Percentiles rank a stretch among this genome's conserved stretches.
phyloP scores from a whole-genome alignment of 192 early-diverging fungal species.

The Podila clonocystis region DNA sequence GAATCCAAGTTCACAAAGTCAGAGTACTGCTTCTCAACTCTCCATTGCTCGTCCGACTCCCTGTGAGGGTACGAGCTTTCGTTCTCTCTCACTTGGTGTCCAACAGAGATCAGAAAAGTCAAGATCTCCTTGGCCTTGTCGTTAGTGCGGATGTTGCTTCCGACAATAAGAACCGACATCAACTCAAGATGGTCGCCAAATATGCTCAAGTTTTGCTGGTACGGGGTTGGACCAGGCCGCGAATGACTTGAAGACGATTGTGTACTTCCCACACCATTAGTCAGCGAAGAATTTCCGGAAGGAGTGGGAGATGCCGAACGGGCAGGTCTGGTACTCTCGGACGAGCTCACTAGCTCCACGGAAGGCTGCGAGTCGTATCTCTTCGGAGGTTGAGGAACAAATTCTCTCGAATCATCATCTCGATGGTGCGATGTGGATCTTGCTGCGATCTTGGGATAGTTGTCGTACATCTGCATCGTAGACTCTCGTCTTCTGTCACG shows the following conservation, averaged over 20 bases:
- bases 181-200: constrained; percentile 42
- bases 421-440: constrained; percentile 37
- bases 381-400: constrained; percentile 11
- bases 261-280: constrained; percentile 12
- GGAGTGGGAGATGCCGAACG: constrained; percentile 43
- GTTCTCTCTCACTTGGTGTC: constrained; percentile 41
- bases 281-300: constrained; percentile 37
- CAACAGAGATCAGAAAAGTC: constrained; percentile 69
- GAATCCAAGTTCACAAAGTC: constrained; percentile 87
- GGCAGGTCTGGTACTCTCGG: neutral
- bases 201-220: constrained; percentile 44
- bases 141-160: constrained; percentile 73
- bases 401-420: constrained; percentile 22
- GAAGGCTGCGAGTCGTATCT: constrained; percentile 29
- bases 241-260: constrained; percentile 5
- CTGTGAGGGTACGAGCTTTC: constrained; percentile 44
- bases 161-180: constrained; percentile 56
- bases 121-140: constrained; percentile 82
- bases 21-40: constrained; percentile 87
- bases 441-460: constrained; percentile 33
- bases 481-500: constrained; percentile 35
- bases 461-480: constrained; percentile 23
- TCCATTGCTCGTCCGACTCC: constrained; percentile 76
- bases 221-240: constrained; percentile 16
- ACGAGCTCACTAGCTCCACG: neutral